A percentile compares a stretch with the other conserved stretches of the same genome.
Conservation (phyloP, 805 yeast genomes). For the Aciculoconidium aculeatum region DNA sequence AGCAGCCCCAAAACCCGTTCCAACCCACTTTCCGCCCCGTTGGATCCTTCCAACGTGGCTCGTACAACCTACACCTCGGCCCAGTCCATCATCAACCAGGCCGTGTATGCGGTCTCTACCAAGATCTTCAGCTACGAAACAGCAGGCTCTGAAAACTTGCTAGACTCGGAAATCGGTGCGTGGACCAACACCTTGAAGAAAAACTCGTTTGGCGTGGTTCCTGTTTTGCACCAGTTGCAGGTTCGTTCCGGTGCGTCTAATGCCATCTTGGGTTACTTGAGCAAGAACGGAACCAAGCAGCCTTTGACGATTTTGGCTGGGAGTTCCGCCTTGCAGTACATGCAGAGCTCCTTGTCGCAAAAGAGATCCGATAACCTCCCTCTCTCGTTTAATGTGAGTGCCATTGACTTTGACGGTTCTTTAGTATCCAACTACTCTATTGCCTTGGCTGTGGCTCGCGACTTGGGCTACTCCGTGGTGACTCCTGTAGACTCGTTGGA, state of each 20-base stretch:
- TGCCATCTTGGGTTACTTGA: conserved; percentile 67
- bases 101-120: conserved; percentile 45
- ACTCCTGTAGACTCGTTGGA: conserved; percentile 51
- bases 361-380: conserved; percentile 35
- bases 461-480: conserved; percentile 60
- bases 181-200: conserved; percentile 54
- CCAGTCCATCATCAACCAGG: conserved; percentile 46
- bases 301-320: conserved; percentile 51
- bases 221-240: conserved; percentile 56
- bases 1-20: no score
- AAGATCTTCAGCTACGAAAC: conserved; percentile 68
- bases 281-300: conserved; percentile 27
- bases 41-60: conserved; percentile 47
- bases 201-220: conserved; percentile 54
- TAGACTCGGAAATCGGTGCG: conserved; percentile 52
- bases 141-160: conserved; percentile 51
- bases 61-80: conserved; percentile 51
- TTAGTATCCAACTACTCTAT: conserved; percentile 60
- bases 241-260: conserved; percentile 82
- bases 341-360: conserved; percentile 52
- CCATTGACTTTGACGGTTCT: conserved; percentile 63
- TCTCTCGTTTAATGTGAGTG: conserved; percentile 67
- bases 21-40: conserved; percentile 56
- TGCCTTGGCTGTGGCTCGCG: conserved; percentile 57
- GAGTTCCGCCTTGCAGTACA: conserved; percentile 59